Base-by-base conservation (phyloP, 805 yeast genomes). In the Ogataea trehalophila region DNA sequence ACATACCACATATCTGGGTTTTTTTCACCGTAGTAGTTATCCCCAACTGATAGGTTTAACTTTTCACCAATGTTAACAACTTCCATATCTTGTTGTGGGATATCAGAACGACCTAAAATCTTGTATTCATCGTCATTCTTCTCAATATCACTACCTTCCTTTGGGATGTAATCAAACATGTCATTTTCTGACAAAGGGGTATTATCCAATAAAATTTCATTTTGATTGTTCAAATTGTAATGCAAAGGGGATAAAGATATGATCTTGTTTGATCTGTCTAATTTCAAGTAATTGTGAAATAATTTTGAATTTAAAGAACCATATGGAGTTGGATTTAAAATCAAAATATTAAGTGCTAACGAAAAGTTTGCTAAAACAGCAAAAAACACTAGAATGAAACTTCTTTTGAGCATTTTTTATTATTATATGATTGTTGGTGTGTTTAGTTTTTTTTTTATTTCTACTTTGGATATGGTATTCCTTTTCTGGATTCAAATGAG, bases 1-100 rank as follows among this genome's bases (percentile, higher is more conserved):
- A 75, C 69, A 58, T 74, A 75, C 79, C 79, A 75, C 46, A 67
- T 57, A 50, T 67, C 58, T 26, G 54, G 40, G 3, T 36, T 31
- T 14, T 39, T 36, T 18, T 46, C 44, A 3, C 50, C 56, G 39
- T 52, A 56, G 39, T 45, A 56, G 47, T 60, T 60, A 39, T 59
- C 58, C 23, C 56, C 54, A 14, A 41, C 49, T 6, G 45, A 6
- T n/a, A 51, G 39, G 13, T 49, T 47, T 15, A 55, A 43, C 39
- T 48, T 45, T 2, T 46, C 43, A n/a, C 43, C 26, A 26, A 47
- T 42, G 17, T 48, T 34, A n/a, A 44, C 20, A 6, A 33, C 26
- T 16, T 48, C 46, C 26, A 22, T n/a, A 5, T 29, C 41, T 18
- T 45, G 44, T 18, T 45, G 44, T 22, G 45, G 44, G 18, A 26